phyloP scores from a whole-genome alignment of 257 asterid species.

The Nicotiana noctiflora region DNA sequence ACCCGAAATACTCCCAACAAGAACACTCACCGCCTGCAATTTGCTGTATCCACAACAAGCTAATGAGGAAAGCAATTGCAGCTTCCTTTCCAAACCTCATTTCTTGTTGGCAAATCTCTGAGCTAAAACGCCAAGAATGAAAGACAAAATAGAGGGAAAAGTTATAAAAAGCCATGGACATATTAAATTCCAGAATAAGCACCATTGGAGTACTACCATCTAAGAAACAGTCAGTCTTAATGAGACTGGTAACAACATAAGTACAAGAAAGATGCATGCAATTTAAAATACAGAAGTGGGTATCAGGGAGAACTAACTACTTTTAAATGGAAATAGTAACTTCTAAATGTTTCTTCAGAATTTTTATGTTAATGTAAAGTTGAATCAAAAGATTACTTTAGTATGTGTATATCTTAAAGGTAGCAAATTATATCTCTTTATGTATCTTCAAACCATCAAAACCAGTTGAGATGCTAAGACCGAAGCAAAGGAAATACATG shows the following conservation, averaged over 20 bases:
- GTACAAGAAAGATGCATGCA: not conserved
- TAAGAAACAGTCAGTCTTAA: not conserved
- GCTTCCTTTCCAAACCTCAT: conserved; percentile 49
- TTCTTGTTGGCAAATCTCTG: conserved; percentile 15
- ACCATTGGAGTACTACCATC: not conserved
- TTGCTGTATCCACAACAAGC: conserved; percentile 43
- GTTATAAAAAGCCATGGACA: not conserved
- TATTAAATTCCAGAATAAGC: not conserved
- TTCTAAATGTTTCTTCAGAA: not conserved
- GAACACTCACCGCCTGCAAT: conserved; percentile 46
- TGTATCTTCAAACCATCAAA: not conserved
- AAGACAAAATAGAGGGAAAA: not conserved
- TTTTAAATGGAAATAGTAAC: not conserved
- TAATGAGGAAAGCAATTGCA: conserved; percentile 34
- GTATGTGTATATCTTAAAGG: not conserved
- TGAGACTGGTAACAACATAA: not conserved
- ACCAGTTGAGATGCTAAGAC: not conserved
- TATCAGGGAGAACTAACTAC: not conserved
- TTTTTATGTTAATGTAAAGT: not conserved
- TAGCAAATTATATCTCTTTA: not conserved
- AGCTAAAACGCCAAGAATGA: conserved; percentile 21
- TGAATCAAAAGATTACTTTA: not conserved
- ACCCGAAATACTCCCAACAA: not conserved
- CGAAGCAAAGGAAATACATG: not conserved
- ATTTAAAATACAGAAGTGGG: not conserved